Conservation (phyloP, 2,329 filamentous ascomycete species). For the Chaetothyriales sp. region DNA sequence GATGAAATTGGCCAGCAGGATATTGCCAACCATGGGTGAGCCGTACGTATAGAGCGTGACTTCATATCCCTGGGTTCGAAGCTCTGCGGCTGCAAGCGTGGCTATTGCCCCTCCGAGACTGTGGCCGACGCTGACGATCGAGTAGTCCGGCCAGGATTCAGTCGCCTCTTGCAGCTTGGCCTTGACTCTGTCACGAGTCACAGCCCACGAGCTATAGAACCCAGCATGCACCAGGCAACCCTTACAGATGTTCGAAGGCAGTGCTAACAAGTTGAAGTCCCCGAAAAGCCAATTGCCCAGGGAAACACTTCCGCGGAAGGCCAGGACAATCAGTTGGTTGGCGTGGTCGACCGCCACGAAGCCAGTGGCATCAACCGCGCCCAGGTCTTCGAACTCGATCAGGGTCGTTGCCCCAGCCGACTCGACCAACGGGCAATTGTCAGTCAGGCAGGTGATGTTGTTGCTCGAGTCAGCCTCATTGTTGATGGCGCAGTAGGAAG, state of each 20-base stretch:
- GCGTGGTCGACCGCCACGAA: constrained; percentile 33
- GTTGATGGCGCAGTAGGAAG: constrained; percentile 37
- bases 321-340: constrained; percentile 24
- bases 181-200: constrained; percentile 24
- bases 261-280: constrained; percentile 18
- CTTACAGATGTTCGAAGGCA: constrained; percentile 27
- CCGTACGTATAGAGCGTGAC: constrained; percentile 32
- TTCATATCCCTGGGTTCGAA: constrained; percentile 28
- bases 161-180: constrained; percentile 24
- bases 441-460: constrained; percentile 29
- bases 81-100: constrained; percentile 30
- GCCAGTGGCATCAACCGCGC: constrained; percentile 30
- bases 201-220: constrained; percentile 34
- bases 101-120: constrained; percentile 39
- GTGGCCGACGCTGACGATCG: constrained; percentile 35
- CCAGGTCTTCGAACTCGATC: constrained; percentile 35
- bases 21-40: constrained; percentile 29
- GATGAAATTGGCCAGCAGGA: constrained; percentile 25
- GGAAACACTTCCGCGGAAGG: constrained; percentile 23
- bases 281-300: constrained; percentile 21
- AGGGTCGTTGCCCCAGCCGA: constrained; percentile 31
- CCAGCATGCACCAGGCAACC: constrained; percentile 31
- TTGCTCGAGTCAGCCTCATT: constrained; percentile 29
- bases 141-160: constrained; percentile 26
- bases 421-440: constrained; percentile 36